Evolutionary conservation across 257 asterid species (phyloP), one percentile per base, ranked within the genome.

Genomic region (Solanum gracilifrons): DNA sequence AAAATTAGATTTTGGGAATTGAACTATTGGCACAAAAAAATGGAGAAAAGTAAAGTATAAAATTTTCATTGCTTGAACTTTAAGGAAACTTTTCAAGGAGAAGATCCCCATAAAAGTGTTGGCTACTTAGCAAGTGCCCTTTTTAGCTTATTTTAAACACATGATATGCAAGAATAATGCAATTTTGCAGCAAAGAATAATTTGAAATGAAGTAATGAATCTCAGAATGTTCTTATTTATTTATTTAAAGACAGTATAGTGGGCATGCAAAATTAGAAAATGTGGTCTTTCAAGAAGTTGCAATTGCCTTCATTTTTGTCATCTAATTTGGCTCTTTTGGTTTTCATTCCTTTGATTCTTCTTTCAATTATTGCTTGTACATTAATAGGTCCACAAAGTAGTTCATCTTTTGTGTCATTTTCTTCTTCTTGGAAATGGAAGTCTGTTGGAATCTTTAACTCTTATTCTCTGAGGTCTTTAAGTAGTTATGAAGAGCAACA

Each of bases 121-220:
- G 31, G 90, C 58, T 72, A 88, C 43, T 83, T 36, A 62, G 80
- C 74, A 80, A 62, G 69, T 83, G 75, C 12, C 48, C 69, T 36
- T 87, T 90, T 69, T 85, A 60, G 82, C 46, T 76, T 85, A 66
- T 90, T 82, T 87, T 83, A 36, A 27, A 29, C 69, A 46, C 69
- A 46, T 62, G 7, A 55, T 76, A 13, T 68, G 66, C 75, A 23
- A 73, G 92, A 91, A 88, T 87, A 89, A 68, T 76, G 51, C 88
- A 58, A 18, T 3, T 16, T 36, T 86, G 85, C 90, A 83, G 90
- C 89, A 90, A 91, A 86, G 92, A 87, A 90, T 90, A 90, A 83
- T 86, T 77, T 87, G 74, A 20, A 69, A 31, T 46, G 86, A 89
- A 89, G 92, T 55, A 90, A 90, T 86, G 92, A 72, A 91, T 88